phyloP scores from a whole-genome alignment of 208 protist species.

The Lotmaria passim region DNA sequence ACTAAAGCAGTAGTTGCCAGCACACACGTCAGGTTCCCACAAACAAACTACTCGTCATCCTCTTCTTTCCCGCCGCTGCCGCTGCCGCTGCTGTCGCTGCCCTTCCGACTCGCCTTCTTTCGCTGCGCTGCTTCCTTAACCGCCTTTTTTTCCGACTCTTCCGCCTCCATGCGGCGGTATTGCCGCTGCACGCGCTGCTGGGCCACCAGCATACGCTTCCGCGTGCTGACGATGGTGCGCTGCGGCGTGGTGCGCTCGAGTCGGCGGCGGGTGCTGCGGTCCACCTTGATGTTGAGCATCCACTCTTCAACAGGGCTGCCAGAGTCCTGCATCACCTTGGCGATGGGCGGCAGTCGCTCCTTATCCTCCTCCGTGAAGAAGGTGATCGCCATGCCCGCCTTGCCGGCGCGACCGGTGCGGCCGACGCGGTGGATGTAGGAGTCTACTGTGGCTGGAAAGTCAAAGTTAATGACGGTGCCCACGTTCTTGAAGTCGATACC shows the following conservation, averaged over 20 bases:
- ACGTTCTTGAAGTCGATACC: slow-evolving; percentile 99
- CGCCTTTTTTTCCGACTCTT: slow-evolving; percentile 39
- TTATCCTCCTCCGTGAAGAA: slow-evolving; percentile 97
- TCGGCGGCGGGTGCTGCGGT: slow-evolving; percentile 54
- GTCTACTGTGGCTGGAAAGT: slow-evolving; percentile 95
- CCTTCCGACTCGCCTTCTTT: slow-evolving; percentile 7
- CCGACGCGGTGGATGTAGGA: slow-evolving; percentile 98
- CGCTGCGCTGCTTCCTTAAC: slow-evolving; percentile 11
- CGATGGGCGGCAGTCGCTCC: slow-evolving; percentile 88
- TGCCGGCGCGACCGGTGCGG: slow-evolving; percentile 89
- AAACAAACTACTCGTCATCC: slow-evolving; percentile 7
- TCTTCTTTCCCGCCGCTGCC: slow-evolving; percentile 4
- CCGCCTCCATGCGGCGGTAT: slow-evolving; percentile 69
- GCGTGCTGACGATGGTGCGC: slow-evolving; percentile 87
- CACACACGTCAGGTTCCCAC: not conserved
- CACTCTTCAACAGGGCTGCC: slow-evolving; percentile 95
- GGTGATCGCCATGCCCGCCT: slow-evolving; percentile 93
- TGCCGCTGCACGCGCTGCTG: slow-evolving; percentile 75
- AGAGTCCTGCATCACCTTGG: slow-evolving; percentile 91
- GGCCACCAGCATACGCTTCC: slow-evolving; percentile 83
- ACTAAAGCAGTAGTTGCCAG: not conserved
- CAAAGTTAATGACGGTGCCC: slow-evolving; percentile 98
- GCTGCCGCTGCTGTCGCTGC: not conserved
- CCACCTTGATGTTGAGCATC: slow-evolving; percentile 93
- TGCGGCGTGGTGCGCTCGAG: slow-evolving; percentile 79